Conservation (phyloP, 257 asterid species). For the Penstemon barbatus region DNA sequence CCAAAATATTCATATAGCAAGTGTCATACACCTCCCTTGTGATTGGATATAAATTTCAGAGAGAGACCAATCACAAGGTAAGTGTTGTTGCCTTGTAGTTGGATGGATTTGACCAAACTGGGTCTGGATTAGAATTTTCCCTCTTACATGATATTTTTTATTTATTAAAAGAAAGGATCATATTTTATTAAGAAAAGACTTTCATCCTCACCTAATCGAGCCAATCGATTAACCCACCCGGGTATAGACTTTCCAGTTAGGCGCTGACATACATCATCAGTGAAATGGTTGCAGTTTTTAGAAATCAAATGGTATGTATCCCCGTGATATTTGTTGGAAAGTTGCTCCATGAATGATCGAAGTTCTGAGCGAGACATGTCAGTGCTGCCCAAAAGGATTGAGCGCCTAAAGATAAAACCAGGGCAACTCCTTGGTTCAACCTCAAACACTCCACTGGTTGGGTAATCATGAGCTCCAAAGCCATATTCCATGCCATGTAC, state of each 20-base stretch:
- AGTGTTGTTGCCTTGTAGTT: too few relatives aligned
- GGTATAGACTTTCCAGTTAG: constrained; percentile 84
- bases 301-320: constrained; percentile 85
- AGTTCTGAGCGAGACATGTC: constrained; percentile 77
- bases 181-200: not conserved
- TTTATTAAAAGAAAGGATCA: too few relatives aligned
- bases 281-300: constrained; percentile 92
- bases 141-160: too few relatives aligned
- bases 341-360: constrained; percentile 72
- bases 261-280: constrained; percentile 69
- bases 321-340: constrained; percentile 74
- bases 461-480: constrained; percentile 89
- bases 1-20: too few relatives aligned
- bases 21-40: too few relatives aligned
- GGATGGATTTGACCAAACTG: too few relatives aligned
- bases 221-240: constrained; percentile 93
- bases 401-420: constrained; percentile 78
- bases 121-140: too few relatives aligned
- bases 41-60: too few relatives aligned
- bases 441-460: constrained; percentile 88
- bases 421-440: constrained; percentile 93
- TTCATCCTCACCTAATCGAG: constrained; percentile 66
- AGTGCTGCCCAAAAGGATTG: constrained; percentile 75
- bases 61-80: too few relatives aligned
- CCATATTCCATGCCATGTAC: constrained; percentile 89